phyloP scores from a whole-genome alignment of 306 rosid genomes.

The Coriaria nepalensis region DNA sequence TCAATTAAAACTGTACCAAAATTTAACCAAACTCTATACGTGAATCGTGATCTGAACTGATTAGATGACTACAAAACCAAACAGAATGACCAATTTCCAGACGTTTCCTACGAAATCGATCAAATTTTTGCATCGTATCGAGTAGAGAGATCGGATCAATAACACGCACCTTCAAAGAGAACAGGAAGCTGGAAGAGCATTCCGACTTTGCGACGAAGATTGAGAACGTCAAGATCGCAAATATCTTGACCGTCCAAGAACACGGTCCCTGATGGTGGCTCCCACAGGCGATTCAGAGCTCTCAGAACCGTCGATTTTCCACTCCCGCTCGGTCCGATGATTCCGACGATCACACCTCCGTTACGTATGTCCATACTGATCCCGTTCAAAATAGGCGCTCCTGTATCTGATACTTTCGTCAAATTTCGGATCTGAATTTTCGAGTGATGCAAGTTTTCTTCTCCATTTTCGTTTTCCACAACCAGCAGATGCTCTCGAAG shows the following conservation, averaged over 20 bases:
- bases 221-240: constrained; percentile 47
- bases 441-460: not conserved
- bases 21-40: too few species aligned
- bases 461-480: constrained; percentile 14
- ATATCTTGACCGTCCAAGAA: constrained; percentile 55
- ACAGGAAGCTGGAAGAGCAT: constrained; percentile 97
- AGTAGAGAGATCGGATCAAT: too few species aligned
- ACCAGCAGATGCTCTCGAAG: constrained; percentile 36
- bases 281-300: constrained; percentile 86
- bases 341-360: constrained; percentile 53
- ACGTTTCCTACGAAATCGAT: too few species aligned
- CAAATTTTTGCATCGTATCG: too few species aligned
- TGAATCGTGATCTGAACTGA: too few species aligned
- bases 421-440: constrained; percentile 49
- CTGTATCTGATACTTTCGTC: constrained; percentile 33
- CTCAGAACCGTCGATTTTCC: constrained; percentile 81
- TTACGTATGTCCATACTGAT: constrained; percentile 43
- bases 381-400: constrained; percentile 41
- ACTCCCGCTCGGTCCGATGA: constrained; percentile 92
- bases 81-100: too few species aligned
- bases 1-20: too few species aligned
- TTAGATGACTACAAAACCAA: too few species aligned
- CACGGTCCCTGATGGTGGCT: constrained; percentile 53
- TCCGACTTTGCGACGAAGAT: constrained; percentile 81
- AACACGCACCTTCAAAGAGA: constrained; percentile 77